phyloP scores from a whole-genome alignment of 106 monocot genomes.

The Acorus calamus region DNA sequence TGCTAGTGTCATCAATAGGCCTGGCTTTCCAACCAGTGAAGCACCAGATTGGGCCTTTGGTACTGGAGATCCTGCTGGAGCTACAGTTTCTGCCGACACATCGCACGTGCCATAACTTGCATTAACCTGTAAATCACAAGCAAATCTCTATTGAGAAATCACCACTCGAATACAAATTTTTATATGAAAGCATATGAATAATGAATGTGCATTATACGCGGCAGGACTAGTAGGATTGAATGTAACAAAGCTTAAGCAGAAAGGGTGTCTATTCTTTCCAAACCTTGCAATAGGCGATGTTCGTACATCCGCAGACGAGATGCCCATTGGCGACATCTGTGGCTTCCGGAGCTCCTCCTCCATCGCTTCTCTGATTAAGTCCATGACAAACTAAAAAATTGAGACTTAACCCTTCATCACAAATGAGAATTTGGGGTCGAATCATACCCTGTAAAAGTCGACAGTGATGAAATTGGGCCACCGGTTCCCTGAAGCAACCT shows the following conservation, averaged over 20 bases:
- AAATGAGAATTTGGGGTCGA: not conserved
- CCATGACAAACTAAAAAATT: too few relatives aligned
- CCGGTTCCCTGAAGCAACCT: conserved; percentile 37
- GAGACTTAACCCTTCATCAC: too few relatives aligned
- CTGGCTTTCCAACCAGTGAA: too few relatives aligned
- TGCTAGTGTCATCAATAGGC: too few relatives aligned
- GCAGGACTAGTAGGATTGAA: not conserved
- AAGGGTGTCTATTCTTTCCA: not conserved
- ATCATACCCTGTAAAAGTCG: conserved; percentile 32
- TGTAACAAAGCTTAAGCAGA: not conserved
- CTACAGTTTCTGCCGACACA: not conserved
- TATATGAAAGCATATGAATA: too few relatives aligned
- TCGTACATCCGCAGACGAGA: conserved; percentile 56
- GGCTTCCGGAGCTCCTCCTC: conserved; percentile 64
- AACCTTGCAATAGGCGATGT: conserved; percentile 57
- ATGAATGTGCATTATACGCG: not conserved
- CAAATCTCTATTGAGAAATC: not conserved
- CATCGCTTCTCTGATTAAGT: conserved; percentile 63
- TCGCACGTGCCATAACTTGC: conserved; percentile 31
- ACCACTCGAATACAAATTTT: too few relatives aligned
- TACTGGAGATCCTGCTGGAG: not conserved
- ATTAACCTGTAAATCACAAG: conserved; percentile 30
- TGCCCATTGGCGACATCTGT: conserved; percentile 66
- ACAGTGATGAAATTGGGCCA: conserved; percentile 89
- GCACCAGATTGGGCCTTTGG: too few relatives aligned